Conservation (phyloP, 257 asterid genomes). For the Ilex aquifolium region DNA sequence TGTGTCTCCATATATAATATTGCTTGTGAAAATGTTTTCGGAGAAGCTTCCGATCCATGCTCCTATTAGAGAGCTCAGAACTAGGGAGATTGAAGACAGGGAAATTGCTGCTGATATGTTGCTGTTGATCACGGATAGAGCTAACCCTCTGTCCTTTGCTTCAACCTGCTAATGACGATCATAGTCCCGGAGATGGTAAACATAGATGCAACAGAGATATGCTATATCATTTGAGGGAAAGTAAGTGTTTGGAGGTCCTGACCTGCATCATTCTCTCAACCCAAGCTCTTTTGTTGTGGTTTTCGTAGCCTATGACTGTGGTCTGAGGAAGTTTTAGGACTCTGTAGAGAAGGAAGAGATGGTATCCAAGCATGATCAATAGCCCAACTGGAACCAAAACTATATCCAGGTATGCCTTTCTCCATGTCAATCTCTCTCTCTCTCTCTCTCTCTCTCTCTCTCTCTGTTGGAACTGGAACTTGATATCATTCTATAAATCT, state of each 20-base stretch:
- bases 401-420: slow-evolving; percentile 42
- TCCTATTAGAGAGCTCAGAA: slow-evolving; percentile 46
- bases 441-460: not conserved
- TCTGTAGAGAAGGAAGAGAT: slow-evolving; percentile 44
- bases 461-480: too few species aligned
- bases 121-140: slow-evolving; percentile 47
- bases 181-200: not conserved
- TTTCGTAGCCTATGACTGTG: slow-evolving; percentile 53
- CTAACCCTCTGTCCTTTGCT: slow-evolving; percentile 41
- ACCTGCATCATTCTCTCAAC: slow-evolving; percentile 52
- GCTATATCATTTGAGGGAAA: not conserved
- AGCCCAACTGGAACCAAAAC: slow-evolving; percentile 45
- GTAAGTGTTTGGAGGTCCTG: not conserved
- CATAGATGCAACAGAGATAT: not conserved
- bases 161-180: slow-evolving; percentile 24
- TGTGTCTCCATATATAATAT: slow-evolving; percentile 43
- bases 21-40: slow-evolving; percentile 27
- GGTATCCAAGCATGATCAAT: slow-evolving; percentile 54
- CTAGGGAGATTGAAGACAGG: slow-evolving; percentile 45
- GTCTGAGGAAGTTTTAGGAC: slow-evolving; percentile 38
- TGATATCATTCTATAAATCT: too few species aligned
- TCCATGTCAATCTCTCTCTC: slow-evolving; percentile 27
- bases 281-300: slow-evolving; percentile 60
- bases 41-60: slow-evolving; percentile 58
- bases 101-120: slow-evolving; percentile 39